phyloP scores from a whole-genome alignment of 73 alveolate genomes.

The Paramecium octaurelia region DNA sequence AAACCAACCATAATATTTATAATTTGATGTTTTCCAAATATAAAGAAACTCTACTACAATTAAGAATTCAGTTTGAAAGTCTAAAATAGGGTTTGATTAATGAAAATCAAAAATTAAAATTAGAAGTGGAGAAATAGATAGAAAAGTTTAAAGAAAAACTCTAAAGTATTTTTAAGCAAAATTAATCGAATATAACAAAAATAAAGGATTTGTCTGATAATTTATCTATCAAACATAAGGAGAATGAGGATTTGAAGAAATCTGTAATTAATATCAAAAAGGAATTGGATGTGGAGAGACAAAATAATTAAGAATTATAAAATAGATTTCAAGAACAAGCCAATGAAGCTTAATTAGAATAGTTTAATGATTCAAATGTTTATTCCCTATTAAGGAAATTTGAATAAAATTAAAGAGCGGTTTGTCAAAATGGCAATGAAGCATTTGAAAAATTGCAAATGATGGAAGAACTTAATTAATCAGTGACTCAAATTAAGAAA shows the following conservation, averaged over 20 bases:
- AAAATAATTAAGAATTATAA: not conserved
- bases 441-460: not conserved
- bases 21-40: no score
- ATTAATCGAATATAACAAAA: not conserved
- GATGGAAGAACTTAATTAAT: not conserved
- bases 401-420: not conserved
- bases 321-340: not conserved
- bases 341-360: not conserved
- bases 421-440: not conserved
- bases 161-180: not conserved
- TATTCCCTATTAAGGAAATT: not conserved
- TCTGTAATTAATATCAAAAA: not conserved
- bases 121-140: not conserved
- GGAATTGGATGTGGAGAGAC: not conserved
- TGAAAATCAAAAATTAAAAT: not conserved
- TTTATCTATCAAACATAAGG: not conserved
- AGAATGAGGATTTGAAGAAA: not conserved
- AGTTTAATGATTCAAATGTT: not conserved
- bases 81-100: not conserved
- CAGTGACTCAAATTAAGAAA: not conserved
- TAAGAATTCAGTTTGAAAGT: not conserved
- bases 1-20: not conserved
- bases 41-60: not conserved
- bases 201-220: not conserved
- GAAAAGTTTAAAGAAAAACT: not conserved